Evolutionary conservation across 805 yeast species (phyloP).

Genomic region (Helenozyma rhizophorensis): DNA sequence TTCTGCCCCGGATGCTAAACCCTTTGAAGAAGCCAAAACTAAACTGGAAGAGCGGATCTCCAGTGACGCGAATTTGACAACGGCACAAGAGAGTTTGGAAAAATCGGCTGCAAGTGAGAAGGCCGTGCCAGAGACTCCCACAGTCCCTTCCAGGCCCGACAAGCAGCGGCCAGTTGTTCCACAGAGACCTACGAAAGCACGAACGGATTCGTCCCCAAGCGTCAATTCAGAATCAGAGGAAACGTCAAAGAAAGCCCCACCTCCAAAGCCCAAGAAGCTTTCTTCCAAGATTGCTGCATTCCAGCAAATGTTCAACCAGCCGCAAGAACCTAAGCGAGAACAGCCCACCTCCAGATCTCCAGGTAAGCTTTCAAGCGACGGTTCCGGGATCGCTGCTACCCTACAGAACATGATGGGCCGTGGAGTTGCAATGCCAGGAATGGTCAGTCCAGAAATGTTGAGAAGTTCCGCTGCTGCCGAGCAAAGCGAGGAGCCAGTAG

Average conservation of each 20-base stretch:
- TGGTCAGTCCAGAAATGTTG: constrained; percentile 41
- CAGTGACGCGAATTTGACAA: too few relatives aligned
- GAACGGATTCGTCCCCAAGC: not conserved
- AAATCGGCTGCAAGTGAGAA: too few relatives aligned
- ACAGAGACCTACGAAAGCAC: constrained; percentile 1
- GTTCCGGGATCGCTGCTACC: constrained; percentile 50
- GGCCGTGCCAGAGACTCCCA: not conserved
- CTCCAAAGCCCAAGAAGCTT: constrained; percentile 72
- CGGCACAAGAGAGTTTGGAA: too few relatives aligned
- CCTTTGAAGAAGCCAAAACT: too few relatives aligned
- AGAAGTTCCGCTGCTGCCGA: constrained; percentile 10
- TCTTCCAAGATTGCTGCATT: constrained; percentile 78
- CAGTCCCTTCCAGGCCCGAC: constrained; percentile 1
- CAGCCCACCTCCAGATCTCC: constrained; percentile 7
- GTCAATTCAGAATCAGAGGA: not conserved
- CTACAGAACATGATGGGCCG: constrained; percentile 54
- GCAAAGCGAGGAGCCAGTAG: constrained; percentile 8
- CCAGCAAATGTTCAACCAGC: constrained; percentile 62
- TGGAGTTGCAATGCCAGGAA: constrained; percentile 50
- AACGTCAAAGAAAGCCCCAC: constrained; percentile 34
- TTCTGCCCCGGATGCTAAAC: too few relatives aligned
- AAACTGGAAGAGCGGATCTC: too few relatives aligned
- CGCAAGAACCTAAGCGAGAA: constrained; percentile 1
- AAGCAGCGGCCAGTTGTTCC: not conserved
- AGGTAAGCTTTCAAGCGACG: constrained; percentile 29